Percentiles rank a stretch among this genome's conserved stretches.
Conservation (phyloP, 768 basidiomycete genomes). For the Leucogyrophana mollusca region DNA sequence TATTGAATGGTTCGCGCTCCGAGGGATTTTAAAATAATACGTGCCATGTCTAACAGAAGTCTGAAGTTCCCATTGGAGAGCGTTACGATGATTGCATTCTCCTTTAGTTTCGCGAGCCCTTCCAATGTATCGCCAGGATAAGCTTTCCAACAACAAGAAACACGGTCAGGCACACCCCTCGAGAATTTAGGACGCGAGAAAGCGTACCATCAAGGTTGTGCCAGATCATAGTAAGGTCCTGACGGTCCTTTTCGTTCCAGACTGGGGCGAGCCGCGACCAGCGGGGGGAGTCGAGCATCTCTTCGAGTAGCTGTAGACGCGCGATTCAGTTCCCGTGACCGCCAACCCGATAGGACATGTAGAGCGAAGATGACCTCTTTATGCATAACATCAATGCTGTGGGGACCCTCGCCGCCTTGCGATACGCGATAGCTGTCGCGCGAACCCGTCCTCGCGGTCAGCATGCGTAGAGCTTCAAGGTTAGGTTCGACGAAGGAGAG, state of each 20-base stretch:
- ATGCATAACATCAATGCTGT: slow-evolving; percentile 56
- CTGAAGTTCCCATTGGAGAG: slow-evolving; percentile 67
- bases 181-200: no score
- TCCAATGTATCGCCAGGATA: slow-evolving; percentile 52
- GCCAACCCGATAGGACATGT: not conserved
- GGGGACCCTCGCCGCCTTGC: slow-evolving; percentile 43
- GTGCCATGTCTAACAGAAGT: slow-evolving; percentile 60
- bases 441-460: not conserved
- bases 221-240: slow-evolving; percentile 52
- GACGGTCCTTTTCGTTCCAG: slow-evolving; percentile 45
- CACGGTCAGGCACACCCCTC: no score
- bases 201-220: slow-evolving; percentile 53
- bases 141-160: slow-evolving; percentile 30
- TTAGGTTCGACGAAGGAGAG: not conserved
- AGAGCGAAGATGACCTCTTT: slow-evolving; percentile 37
- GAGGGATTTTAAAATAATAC: not conserved
- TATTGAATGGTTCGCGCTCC: not conserved
- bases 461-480: not conserved
- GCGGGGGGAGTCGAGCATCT: slow-evolving; percentile 44
- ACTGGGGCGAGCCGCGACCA: slow-evolving; percentile 49
- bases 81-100: slow-evolving; percentile 46
- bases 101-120: slow-evolving; percentile 51
- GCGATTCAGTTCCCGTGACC: not conserved
- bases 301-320: slow-evolving; percentile 49
- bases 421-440: slow-evolving; percentile 42